Evolutionary conservation across 2,329 filamentous ascomycete genomes (phyloP).

Genomic region (Fusarium secorum): DNA sequence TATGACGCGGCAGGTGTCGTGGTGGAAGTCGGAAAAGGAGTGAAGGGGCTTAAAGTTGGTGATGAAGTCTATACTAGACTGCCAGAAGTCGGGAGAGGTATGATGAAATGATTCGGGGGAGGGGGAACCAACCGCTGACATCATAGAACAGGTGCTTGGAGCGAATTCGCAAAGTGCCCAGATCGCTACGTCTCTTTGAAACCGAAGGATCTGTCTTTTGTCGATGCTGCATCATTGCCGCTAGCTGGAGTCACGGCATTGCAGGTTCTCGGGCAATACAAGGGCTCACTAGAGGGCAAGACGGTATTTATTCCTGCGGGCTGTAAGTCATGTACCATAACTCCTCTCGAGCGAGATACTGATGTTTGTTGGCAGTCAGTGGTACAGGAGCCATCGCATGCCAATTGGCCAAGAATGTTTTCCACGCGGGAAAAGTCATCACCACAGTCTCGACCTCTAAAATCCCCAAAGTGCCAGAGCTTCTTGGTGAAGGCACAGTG

Average conservation of each 20-base stretch:
- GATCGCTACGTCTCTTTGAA: not conserved
- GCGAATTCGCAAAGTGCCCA: not conserved
- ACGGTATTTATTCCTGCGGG: not conserved
- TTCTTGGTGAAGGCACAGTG: not conserved
- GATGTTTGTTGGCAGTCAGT: not conserved
- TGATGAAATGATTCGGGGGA: fast-evolving
- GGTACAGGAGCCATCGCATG: not conserved
- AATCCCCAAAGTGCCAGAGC: fast-evolving
- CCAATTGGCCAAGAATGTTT: not conserved
- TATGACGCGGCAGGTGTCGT: not conserved
- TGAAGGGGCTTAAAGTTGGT: not conserved
- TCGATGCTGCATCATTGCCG: not conserved
- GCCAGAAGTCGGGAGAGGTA: not conserved
- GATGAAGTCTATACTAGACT: not conserved
- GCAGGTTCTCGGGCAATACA: not conserved
- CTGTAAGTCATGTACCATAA: not conserved
- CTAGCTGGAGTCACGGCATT: not conserved
- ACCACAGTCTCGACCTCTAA: not conserved
- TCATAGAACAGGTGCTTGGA: not conserved
- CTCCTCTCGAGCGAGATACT: fast-evolving
- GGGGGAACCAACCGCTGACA: fast-evolving
- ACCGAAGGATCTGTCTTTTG: not conserved
- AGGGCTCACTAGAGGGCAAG: not conserved
- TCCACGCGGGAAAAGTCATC: not conserved
- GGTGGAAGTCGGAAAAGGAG: fast-evolving